Percentiles rank a stretch among this genome's conserved stretches.
These are phyloP conservation scores for Salix exigua DNA, from an alignment of 345 rosid species.

Conservation along the genomic window DNA sequence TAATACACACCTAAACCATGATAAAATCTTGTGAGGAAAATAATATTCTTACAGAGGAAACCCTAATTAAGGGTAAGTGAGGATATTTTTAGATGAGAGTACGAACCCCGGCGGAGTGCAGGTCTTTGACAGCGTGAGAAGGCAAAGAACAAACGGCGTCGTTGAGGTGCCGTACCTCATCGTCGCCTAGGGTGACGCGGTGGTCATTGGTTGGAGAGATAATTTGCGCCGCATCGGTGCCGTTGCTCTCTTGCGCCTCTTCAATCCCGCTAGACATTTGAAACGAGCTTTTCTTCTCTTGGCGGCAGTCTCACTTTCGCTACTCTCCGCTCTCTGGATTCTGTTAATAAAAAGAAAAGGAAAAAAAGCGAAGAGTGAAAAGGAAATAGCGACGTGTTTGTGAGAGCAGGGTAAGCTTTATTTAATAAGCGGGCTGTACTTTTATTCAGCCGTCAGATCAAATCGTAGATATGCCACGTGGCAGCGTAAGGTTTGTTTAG, in stretches of 20 bases:
- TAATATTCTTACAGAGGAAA: neutral
- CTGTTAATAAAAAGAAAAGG: too few relatives aligned
- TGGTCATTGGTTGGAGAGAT: neutral
- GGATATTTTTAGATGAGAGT: neutral
- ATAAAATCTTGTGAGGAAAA: neutral
- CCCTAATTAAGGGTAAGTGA: neutral
- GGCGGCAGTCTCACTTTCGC: neutral
- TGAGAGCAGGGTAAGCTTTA: too few relatives aligned
- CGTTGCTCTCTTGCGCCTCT: conserved; percentile 5
- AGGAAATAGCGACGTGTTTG: too few relatives aligned
- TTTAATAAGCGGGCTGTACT: too few relatives aligned
- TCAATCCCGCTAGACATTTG: conserved; percentile 39
- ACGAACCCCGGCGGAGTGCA: conserved; percentile 53
- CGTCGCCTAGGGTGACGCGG: conserved; percentile 1
- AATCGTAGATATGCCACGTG: too few relatives aligned
- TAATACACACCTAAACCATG: conserved; percentile 56
- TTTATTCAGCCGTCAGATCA: too few relatives aligned
- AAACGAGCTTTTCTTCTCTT: neutral
- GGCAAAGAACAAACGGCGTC: conserved; percentile 55
- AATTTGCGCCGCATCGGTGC: neutral
- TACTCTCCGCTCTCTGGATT: neutral
- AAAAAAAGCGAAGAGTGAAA: too few relatives aligned
- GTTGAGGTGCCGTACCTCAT: conserved; percentile 31
- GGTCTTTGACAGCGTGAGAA: conserved; percentile 51
- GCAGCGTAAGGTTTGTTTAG: too few relatives aligned